Base-by-base conservation (phyloP, 495 filamentous ascomycete genomes). In the Talaromyces nanjingensis region DNA sequence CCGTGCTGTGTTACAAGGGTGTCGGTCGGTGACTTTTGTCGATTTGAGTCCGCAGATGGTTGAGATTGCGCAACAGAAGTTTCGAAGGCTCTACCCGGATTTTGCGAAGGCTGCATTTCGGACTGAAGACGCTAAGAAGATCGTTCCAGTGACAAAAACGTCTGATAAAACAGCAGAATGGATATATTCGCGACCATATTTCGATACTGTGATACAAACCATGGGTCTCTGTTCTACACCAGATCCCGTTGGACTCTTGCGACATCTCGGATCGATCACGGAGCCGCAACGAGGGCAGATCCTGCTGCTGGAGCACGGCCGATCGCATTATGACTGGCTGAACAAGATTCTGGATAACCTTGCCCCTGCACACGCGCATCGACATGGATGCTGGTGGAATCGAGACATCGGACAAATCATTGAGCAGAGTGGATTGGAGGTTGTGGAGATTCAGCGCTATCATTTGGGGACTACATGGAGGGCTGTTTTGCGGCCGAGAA, bases 351-450 rank as follows among this genome's bases (percentile, higher is more conserved):
- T 99, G 69, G 94, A 98, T 76, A 82, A 84, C 65, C 75, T 86
- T 65, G 96, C 96, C 3, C 78, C 84, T 20, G 78, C 77, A 34
- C 94, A 98, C 82, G 93, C 92, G 52, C 81, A 86, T 64, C 82
- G 84, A 59, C 91, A 92, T 81, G 94, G 96, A 8, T 98, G 94
- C 77, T 98, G 93, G 93, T 96, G 90, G 87, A 98, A 98, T 75
- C 80, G 91, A 59, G 94, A 98, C 80, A 88, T 98, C 62, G 90
- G 88, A 63, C 75, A 74, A 63, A 84, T 98, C 71, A 86, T 97
- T 45, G 74, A 81, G 66, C 84, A 92, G 65, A 92, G 89, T 64
- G 93, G 91, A 22, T 75, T 98, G 69, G 89, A 92, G 77, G 78
- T 98, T 62, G 75, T 96, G 25, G 79, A 86, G 69, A 82, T 86